Base-by-base conservation (phyloP, 192 early-diverging fungal species). In the Coemansia sp. region DNA sequence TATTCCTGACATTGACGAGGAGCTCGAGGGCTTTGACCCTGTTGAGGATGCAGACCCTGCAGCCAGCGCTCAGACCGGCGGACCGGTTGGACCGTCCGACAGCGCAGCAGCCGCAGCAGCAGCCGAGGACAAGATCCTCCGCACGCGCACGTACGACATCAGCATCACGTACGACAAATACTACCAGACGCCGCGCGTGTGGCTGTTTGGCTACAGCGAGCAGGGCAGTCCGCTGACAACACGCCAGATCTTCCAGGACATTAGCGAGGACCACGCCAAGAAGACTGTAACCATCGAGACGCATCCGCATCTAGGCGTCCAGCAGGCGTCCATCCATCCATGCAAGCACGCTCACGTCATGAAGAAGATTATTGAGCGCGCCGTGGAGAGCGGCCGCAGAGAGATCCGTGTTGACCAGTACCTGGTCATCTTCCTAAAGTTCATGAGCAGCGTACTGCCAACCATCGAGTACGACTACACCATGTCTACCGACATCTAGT, bases 121-220 rank as follows among this genome's bases (percentile, higher is more conserved):
- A n/a, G 42, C 46, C 64, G 88, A 89, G 69, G 90, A 91, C 85
- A 94, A 94, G 75, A 92, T 94, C 71, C 81, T 94, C 66, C 89
- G 87, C 59, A 92, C 92, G 12, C 87, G 98, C 68, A 99, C 98
- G 13, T 99, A 99, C 70, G 97, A 99, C 83, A 88, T 99, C 39
- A 94, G 93, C 74, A 99, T 99, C 66, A 96, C 96, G n/a, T 99
- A 99, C 81, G 98, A 99, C 88, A 99, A 99, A 79, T 98, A 98
- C 77, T 98, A 98, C 77, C 96, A 97, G 81, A 99, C 98, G 7
- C 98, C 98, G 16, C 90, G 95, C 20, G 90, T 99, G 64, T 98
- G 91, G 90, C 86, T 99, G 61, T 97, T 93, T 87, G 98, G 98
- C 12, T 99, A 97, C 76, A 94, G 95, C 83, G 95, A 96, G 84